Conservation (phyloP, 1,139 yeast species). For the Debaryomyces subglobosus region DNA sequence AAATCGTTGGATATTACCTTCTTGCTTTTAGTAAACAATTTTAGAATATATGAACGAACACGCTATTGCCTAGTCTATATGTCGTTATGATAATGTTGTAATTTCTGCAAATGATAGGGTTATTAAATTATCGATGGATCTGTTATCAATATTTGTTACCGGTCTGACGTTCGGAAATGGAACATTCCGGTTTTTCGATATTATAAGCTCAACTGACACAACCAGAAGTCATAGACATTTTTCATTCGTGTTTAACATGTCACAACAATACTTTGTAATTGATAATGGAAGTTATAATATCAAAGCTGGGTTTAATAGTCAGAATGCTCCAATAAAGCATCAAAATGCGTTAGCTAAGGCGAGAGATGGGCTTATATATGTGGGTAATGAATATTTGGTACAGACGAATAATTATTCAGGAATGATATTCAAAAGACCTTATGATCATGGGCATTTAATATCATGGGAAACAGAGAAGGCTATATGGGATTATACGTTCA, state of each 20-base stretch:
- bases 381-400: conserved; percentile 69
- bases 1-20: background rate
- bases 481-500: conserved; percentile 83
- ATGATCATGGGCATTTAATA: conserved; percentile 82
- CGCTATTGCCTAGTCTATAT: background rate
- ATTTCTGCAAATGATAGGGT: background rate
- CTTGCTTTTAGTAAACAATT: background rate
- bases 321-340: conserved; percentile 49
- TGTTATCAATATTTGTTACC: background rate
- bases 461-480: conserved; percentile 93
- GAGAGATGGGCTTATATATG: conserved; percentile 70
- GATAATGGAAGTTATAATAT: conserved; percentile 90
- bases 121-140: background rate
- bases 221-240: background rate
- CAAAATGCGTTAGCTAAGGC: conserved; percentile 77
- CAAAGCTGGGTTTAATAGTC: conserved; percentile 66
- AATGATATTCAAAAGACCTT: conserved; percentile 75
- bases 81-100: background rate
- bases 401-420: conserved; percentile 76
- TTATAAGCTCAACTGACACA: background rate
- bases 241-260: conserved; percentile 9
- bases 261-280: conserved; percentile 43
- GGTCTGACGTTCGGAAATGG: background rate
- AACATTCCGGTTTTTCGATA: background rate
- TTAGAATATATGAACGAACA: background rate